Evolutionary conservation across 2,329 filamentous ascomycete genomes (phyloP).

Genomic region (Ophioceras dolichostomum): DNA sequence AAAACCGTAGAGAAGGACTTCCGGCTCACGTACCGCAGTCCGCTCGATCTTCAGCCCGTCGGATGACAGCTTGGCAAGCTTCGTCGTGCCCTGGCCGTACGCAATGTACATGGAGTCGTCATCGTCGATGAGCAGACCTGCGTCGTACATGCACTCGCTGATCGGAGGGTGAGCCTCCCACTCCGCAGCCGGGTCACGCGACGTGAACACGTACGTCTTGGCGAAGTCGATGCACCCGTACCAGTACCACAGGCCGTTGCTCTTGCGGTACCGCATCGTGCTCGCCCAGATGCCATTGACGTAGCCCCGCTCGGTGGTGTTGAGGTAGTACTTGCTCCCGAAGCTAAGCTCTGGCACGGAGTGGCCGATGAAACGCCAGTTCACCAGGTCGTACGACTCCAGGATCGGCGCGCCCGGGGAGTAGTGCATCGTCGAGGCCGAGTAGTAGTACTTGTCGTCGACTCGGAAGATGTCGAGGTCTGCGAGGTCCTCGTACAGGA

Average conservation of each 20-base stretch:
- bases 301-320: slow-evolving; percentile 28
- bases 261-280: slow-evolving; percentile 36
- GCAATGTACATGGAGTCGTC: slow-evolving; percentile 47
- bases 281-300: slow-evolving; percentile 44
- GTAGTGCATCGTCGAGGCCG: slow-evolving; percentile 44
- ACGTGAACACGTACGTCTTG: slow-evolving; percentile 41
- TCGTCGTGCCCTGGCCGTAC: slow-evolving; percentile 35
- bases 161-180: slow-evolving; percentile 7
- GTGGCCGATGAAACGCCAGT: slow-evolving; percentile 34
- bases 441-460: slow-evolving; percentile 37
- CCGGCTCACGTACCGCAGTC: slow-evolving; percentile 29
- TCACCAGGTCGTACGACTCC: slow-evolving; percentile 40
- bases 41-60: slow-evolving; percentile 33
- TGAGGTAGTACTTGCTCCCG: slow-evolving; percentile 34
- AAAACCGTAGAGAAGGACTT: slow-evolving; percentile 19
- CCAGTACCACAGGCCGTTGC: slow-evolving; percentile 40
- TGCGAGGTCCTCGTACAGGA: slow-evolving; percentile 42
- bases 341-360: slow-evolving; percentile 31
- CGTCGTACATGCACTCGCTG: slow-evolving; percentile 41
- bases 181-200: slow-evolving; percentile 18
- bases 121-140: slow-evolving; percentile 43
- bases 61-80: slow-evolving; percentile 34
- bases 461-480: slow-evolving; percentile 42
- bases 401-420: slow-evolving; percentile 44
- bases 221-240: slow-evolving; percentile 36